These are phyloP conservation scores for Salix brachista DNA, from an alignment of 345 rosid genomes.

Conservation along the genomic window DNA sequence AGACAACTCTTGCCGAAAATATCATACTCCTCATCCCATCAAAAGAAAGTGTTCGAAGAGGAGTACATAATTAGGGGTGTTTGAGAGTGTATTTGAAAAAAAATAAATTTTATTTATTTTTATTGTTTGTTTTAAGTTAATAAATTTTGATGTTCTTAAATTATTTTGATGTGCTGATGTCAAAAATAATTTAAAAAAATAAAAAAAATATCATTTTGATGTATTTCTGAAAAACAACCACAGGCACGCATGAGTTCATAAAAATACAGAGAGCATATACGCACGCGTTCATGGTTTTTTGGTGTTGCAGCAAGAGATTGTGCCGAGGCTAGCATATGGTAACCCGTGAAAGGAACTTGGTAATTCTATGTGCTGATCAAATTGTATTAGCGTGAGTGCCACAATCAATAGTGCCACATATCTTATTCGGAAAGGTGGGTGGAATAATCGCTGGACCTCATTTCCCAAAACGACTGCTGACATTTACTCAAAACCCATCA, in stretches of 20 bases:
- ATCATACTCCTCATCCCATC: constrained; percentile 8
- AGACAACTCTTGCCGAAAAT: background rate
- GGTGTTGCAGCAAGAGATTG: background rate
- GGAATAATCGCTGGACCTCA: constrained; percentile 26
- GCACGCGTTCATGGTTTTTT: background rate
- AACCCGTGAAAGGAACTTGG: background rate
- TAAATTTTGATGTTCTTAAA: accelerated
- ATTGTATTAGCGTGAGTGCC: background rate
- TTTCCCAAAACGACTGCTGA: constrained; percentile 9
- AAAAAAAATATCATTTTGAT: too few relatives aligned
- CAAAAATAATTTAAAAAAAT: too few relatives aligned
- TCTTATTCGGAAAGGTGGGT: constrained; percentile 10
- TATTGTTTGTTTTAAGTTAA: too few relatives aligned
- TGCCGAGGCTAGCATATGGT: background rate
- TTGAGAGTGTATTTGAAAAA: too few relatives aligned
- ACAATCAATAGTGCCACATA: background rate
- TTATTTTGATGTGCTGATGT: too few relatives aligned
- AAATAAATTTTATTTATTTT: too few relatives aligned
- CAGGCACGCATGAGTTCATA: background rate
- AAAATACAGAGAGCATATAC: background rate
- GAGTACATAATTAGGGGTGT: background rate
- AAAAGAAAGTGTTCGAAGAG: background rate
- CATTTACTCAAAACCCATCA: background rate
- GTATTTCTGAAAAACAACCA: too few relatives aligned
- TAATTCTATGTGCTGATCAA: background rate